Percentiles rank a stretch among this genome's conserved stretches.
These are phyloP conservation scores for Trichoderma polysporum DNA, from an alignment of 2,329 filamentous ascomycete genomes.

Conservation along the genomic window DNA sequence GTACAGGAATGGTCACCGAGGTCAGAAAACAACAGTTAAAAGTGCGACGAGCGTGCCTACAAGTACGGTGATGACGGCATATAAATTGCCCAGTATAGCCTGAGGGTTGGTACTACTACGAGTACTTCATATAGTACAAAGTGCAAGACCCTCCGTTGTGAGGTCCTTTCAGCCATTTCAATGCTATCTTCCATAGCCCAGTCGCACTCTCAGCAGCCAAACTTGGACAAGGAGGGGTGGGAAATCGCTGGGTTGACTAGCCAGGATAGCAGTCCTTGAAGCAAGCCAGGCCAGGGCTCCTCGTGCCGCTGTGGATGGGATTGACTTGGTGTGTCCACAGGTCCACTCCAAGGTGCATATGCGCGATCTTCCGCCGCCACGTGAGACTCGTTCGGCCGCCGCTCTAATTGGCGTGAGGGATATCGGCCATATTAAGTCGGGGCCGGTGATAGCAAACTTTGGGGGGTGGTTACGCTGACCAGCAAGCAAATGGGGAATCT, in stretches of 20 bases:
- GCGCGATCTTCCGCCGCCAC: slow-evolving; percentile 39
- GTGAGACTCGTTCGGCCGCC: slow-evolving; percentile 28
- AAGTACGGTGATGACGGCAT: slow-evolving; percentile 3
- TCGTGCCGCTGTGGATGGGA: slow-evolving; percentile 30
- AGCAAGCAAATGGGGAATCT: slow-evolving; percentile 9
- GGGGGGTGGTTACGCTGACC: slow-evolving; percentile 9
- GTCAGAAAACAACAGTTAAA: not conserved
- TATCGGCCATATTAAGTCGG: slow-evolving; percentile 21
- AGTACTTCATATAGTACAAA: not conserved
- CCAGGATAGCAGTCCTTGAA: slow-evolving; percentile 18
- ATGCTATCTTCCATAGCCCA: slow-evolving; percentile 1
- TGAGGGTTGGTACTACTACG: not conserved
- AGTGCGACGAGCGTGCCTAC: not conserved
- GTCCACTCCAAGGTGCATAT: slow-evolving; percentile 25
- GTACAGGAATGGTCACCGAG: slow-evolving; percentile 11
- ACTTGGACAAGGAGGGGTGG: slow-evolving; percentile 21
- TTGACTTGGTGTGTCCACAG: slow-evolving; percentile 17
- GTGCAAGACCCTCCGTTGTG: not conserved
- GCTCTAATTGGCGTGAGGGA: slow-evolving; percentile 14
- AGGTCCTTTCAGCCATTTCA: slow-evolving; percentile 1
- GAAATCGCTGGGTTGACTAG: slow-evolving; percentile 27
- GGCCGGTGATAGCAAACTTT: slow-evolving; percentile 18
- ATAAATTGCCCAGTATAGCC: not conserved
- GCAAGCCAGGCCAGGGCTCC: slow-evolving; percentile 30
- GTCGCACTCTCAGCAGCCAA: not conserved